A percentile compares a stretch with the other conserved stretches of the same genome.
phyloP scores from a whole-genome alignment of 352 stramenopile species.

The Elongisporangium undulatum region DNA sequence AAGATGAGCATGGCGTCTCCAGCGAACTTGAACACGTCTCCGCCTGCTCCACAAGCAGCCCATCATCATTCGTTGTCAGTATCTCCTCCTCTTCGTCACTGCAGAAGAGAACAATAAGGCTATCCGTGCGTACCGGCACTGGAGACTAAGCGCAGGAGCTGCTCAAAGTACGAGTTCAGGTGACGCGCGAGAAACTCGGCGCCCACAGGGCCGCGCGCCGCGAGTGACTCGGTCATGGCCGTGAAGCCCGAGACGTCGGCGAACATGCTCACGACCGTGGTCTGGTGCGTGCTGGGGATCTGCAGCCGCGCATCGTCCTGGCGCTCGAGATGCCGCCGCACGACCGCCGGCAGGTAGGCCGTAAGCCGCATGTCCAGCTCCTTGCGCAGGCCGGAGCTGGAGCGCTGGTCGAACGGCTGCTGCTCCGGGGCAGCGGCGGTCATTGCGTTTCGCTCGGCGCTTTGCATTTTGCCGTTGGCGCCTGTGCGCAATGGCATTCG shows the following conservation, averaged over 20 bases:
- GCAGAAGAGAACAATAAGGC: background rate
- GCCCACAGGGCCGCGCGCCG: conserved; percentile 72
- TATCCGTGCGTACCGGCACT: conserved; percentile 32
- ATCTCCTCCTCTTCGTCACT: background rate
- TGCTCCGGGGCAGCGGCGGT: background rate
- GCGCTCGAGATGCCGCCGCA: conserved; percentile 70
- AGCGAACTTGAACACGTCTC: conserved; percentile 94
- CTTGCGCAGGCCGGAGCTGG: conserved; percentile 49
- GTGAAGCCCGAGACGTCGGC: conserved; percentile 94
- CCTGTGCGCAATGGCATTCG: too few species aligned
- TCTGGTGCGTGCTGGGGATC: conserved; percentile 72
- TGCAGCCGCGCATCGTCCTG: conserved; percentile 32
- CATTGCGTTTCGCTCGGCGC: background rate
- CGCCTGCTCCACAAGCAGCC: conserved; percentile 16
- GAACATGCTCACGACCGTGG: conserved; percentile 89
- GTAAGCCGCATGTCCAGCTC: conserved; percentile 81
- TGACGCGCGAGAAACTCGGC: conserved; percentile 89
- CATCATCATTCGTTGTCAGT: background rate
- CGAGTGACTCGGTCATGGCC: conserved; percentile 89
- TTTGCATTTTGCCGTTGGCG: background rate
- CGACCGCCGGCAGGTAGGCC: conserved; percentile 76
- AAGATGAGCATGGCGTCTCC: conserved; percentile 95
- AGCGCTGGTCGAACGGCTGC: conserved; percentile 12
- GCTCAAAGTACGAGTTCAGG: conserved; percentile 93
- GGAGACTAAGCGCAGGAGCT: conserved; percentile 75